These are phyloP conservation scores for Colletotrichum sp. DNA, from an alignment of 2,329 filamentous ascomycete species.

Conservation along the genomic window DNA sequence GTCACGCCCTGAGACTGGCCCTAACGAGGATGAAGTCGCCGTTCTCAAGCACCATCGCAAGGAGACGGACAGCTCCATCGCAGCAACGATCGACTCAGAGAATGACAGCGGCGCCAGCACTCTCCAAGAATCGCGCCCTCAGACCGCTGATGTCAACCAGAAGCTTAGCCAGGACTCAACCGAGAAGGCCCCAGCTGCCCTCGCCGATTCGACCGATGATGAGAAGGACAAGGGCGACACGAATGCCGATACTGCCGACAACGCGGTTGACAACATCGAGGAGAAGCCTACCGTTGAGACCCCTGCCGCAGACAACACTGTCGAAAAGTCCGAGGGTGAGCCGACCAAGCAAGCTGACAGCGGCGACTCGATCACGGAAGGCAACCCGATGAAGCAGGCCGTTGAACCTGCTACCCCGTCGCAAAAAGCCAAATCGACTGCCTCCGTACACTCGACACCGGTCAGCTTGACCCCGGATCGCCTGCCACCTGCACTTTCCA, in stretches of 20 bases:
- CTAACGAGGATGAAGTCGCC: conserved; percentile 51
- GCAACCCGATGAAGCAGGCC: conserved; percentile 1
- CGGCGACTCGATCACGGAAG: conserved; percentile 6
- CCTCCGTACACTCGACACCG: conserved; percentile 47
- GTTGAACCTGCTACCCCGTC: conserved; percentile 25
- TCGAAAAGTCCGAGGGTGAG: conserved; percentile 23
- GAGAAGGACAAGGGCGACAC: not conserved
- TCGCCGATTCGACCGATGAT: not conserved
- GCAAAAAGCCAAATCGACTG: conserved; percentile 43
- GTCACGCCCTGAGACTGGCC: conserved; percentile 20
- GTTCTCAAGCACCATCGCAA: conserved; percentile 27
- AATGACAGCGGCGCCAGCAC: conserved; percentile 47
- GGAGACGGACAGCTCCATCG: conserved; percentile 57
- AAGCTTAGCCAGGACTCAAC: conserved; percentile 34
- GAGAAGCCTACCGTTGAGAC: conserved; percentile 16
- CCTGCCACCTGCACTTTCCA: conserved; percentile 75
- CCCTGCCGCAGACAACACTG: conserved; percentile 8
- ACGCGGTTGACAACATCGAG: conserved; percentile 31
- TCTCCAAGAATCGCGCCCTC: conserved; percentile 26
- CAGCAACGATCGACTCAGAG: conserved; percentile 62
- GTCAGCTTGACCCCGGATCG: conserved; percentile 62
- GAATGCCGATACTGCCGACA: conserved; percentile 30
- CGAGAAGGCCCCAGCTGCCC: not conserved
- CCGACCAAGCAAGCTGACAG: conserved; percentile 26
- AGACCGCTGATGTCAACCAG: conserved; percentile 44